Evolutionary conservation across 1,139 yeast genomes (phyloP), one percentile per base, ranked within the genome.

Genomic region (Geotrichum restrictum): DNA sequence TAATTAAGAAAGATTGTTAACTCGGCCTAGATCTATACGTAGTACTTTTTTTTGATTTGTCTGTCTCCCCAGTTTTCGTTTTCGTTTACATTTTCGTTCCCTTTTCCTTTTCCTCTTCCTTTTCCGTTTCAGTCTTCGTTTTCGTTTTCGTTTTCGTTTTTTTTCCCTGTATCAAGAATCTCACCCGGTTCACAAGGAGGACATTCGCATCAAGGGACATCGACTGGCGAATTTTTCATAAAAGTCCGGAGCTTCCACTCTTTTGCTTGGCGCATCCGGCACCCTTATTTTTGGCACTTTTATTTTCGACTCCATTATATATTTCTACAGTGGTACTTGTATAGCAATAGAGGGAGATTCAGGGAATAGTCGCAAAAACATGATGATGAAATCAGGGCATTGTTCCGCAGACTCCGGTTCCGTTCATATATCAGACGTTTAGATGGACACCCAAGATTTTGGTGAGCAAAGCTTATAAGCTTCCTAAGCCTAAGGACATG

Each of bases 201-300:
- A n/a, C n/a, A n/a, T n/a, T n/a, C n/a, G n/a, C n/a, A n/a, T n/a
- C 38, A 34, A 57, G 76, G n/a, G n/a, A n/a, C n/a, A n/a, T n/a
- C n/a, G n/a, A n/a, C n/a, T n/a, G n/a, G n/a, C n/a, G 58, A 62
- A 8, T 91, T 87, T 63, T 69, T 89, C 46, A 57, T 71, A 56
- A 82, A 80, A n/a, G n/a, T n/a, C n/a, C n/a, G 52, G 96, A 88
- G 62, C 69, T 88, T 52, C 96, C 97, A 0, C 91, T n/a, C n/a
- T 85, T 63, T 76, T 91, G 22, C 62, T 89, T 31, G 97, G 97
- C 0, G 84, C 95, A 58, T 79, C 91, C 0, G 97, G 97, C 3
- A 89, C 97, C 0, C 78, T 89, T 21, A 60, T 83, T 3, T 88
- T 89, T 69, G 98, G 91, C 66, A 60, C 81, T 31, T 70, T 80